These are phyloP conservation scores for Phaffia tasmanica DNA, from an alignment of 768 basidiomycete species.

Conservation along the genomic window DNA sequence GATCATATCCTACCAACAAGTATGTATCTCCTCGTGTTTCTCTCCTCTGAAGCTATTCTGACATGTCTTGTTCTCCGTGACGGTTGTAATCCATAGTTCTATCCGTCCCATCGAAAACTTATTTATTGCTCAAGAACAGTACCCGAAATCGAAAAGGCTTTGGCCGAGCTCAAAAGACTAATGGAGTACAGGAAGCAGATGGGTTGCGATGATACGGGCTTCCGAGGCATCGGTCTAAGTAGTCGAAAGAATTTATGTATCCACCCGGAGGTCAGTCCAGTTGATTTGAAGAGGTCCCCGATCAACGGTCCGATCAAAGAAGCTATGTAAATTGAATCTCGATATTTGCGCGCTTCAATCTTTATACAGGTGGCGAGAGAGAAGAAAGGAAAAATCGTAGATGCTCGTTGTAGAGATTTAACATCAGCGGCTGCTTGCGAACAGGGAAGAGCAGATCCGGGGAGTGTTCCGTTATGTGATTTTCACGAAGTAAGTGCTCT, in stretches of 20 bases:
- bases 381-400: conserved; percentile 96
- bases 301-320: background rate
- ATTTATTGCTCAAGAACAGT: conserved; percentile 99
- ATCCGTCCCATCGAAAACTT: conserved; percentile 81
- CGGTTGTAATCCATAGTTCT: conserved; percentile 49
- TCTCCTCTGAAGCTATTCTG: background rate
- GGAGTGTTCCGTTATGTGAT: conserved; percentile 78
- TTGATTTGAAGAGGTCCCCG: background rate
- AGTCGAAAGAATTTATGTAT: conserved; percentile 94
- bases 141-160: conserved; percentile 96
- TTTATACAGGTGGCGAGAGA: conserved; percentile 71
- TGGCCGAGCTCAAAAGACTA: conserved; percentile 84
- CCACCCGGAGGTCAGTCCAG: conserved; percentile 65
- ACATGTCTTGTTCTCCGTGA: background rate
- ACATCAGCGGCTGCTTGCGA: conserved; percentile 74
- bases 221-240: conserved; percentile 82
- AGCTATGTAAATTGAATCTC: background rate
- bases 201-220: conserved; percentile 58
- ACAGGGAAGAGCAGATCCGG: conserved; percentile 73
- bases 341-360: background rate
- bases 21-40: conserved; percentile 34
- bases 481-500: conserved; percentile 73
- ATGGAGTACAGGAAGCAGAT: conserved; percentile 73
- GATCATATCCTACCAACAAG: conserved; percentile 97
- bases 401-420: conserved; percentile 90